These are phyloP conservation scores for Larix kaempferi DNA, from an alignment of 75 land plant genomes.

Conservation along the genomic window DNA sequence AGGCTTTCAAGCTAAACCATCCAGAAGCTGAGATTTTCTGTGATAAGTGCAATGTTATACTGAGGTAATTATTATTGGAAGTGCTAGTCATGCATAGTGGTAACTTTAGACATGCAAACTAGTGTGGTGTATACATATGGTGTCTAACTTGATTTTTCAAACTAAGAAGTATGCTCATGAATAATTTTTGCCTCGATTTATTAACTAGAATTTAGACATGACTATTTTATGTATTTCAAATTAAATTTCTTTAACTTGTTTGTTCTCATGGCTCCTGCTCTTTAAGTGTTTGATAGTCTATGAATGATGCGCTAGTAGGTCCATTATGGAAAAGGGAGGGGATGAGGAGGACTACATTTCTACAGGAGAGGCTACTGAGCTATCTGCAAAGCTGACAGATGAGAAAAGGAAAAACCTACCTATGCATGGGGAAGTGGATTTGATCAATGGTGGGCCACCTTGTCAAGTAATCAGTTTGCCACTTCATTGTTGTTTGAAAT, in stretches of 20 bases:
- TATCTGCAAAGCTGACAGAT: constrained; percentile 44
- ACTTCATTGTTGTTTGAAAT: too few relatives aligned
- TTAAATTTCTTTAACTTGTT: neutral
- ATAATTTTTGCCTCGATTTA: too few relatives aligned
- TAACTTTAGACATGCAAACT: neutral
- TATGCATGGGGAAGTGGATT: constrained; percentile 88
- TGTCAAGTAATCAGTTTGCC: constrained; percentile 60
- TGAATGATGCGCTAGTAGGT: constrained; percentile 26
- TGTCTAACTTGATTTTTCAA: too few relatives aligned
- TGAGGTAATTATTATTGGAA: constrained; percentile 43
- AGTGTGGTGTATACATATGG: neutral
- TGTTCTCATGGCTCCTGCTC: neutral
- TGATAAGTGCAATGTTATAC: constrained; percentile 92
- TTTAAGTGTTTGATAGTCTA: neutral
- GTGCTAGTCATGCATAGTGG: neutral
- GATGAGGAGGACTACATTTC: constrained; percentile 81
- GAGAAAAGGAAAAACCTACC: constrained; percentile 63
- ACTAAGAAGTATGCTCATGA: too few relatives aligned
- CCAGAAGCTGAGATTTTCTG: constrained; percentile 68
- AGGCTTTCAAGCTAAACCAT: constrained; percentile 90
- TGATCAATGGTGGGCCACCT: constrained; percentile 97
- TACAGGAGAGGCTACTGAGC: constrained; percentile 77
- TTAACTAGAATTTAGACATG: too few relatives aligned
- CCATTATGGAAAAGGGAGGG: constrained; percentile 87
- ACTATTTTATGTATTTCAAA: too few relatives aligned